Evolutionary conservation across 108 stramenopile species (phyloP).

Genomic region (Chaetoceros muelleri): DNA sequence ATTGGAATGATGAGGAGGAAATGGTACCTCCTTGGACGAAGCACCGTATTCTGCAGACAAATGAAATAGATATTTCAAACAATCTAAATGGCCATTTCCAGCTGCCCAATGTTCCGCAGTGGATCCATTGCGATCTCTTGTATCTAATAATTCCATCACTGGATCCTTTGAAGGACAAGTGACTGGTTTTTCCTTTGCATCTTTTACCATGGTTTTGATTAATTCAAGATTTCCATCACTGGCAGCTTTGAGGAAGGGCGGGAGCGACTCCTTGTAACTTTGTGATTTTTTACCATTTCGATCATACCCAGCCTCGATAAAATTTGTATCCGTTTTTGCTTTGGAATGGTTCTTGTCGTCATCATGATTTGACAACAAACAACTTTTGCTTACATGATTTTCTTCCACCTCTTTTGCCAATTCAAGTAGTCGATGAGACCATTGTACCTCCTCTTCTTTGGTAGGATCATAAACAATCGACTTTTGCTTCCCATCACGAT

Average conservation of each 20-base stretch:
- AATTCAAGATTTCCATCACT: slow-evolving; percentile 40
- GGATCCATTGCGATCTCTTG: slow-evolving; percentile 60
- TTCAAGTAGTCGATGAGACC: slow-evolving; percentile 45
- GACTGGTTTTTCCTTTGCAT: slow-evolving; percentile 12
- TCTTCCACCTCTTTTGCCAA: slow-evolving; percentile 27
- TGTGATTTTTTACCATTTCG: slow-evolving; percentile 31
- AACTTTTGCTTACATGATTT: slow-evolving; percentile 6
- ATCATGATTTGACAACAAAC: background rate
- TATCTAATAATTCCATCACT: slow-evolving; percentile 21
- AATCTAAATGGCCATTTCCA: slow-evolving; percentile 69
- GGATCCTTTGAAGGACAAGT: no score
- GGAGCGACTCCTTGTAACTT: slow-evolving; percentile 58
- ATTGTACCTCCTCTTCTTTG: slow-evolving; percentile 37
- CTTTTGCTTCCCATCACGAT: slow-evolving; percentile 2
- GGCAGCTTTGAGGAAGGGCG: slow-evolving; percentile 57
- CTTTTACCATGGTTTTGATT: slow-evolving; percentile 17
- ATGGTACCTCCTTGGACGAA: slow-evolving; percentile 56
- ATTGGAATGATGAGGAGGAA: background rate
- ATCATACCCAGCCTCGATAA: slow-evolving; percentile 14
- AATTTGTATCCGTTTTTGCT: background rate
- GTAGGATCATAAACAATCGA: slow-evolving; percentile 38
- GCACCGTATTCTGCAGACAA: slow-evolving; percentile 1
- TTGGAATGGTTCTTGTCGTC: slow-evolving; percentile 6
- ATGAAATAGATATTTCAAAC: slow-evolving; percentile 42
- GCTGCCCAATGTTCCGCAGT: slow-evolving; percentile 82